phyloP scores from a whole-genome alignment of 2,329 filamentous ascomycete species.

The Colletotrichum sublineola region DNA sequence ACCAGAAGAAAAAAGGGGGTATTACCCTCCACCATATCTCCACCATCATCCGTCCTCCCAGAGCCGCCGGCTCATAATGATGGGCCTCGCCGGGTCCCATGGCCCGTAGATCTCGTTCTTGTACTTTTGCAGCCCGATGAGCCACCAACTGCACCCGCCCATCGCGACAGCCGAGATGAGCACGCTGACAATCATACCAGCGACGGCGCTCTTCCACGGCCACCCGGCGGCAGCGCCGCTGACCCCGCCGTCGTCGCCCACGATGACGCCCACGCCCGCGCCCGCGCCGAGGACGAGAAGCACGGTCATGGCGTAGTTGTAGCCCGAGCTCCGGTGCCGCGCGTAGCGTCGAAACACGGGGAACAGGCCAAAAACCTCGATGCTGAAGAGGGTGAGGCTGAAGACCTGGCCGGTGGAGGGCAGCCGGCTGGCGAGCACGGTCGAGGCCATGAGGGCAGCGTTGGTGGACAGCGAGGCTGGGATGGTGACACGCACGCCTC shows the following conservation, averaged over 20 bases:
- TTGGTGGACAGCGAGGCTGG: conserved; percentile 89
- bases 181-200: conserved; percentile 83
- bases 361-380: conserved; percentile 96
- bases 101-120: conserved; percentile 99
- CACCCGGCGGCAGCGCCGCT: conserved; percentile 52
- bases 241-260: conserved; percentile 59
- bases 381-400: conserved; percentile 92
- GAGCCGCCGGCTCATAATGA: conserved; percentile 78
- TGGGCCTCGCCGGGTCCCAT: conserved; percentile 94
- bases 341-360: conserved; percentile 96
- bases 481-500: conserved; percentile 65
- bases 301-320: conserved; percentile 82
- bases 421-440: conserved; percentile 90
- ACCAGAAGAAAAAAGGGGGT: no score
- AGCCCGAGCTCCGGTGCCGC: conserved; percentile 82
- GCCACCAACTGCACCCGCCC: conserved; percentile 97
- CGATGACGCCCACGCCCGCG: conserved; percentile 77
- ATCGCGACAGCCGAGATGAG: conserved; percentile 82
- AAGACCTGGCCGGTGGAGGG: conserved; percentile 95
- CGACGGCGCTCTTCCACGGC: conserved; percentile 69
- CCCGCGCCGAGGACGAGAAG: conserved; percentile 84
- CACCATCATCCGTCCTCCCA: conserved; percentile 58
- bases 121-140: conserved; percentile 97
- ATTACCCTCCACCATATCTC: background rate
- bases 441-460: conserved; percentile 95